phyloP scores from a whole-genome alignment of 2,329 filamentous ascomycete species.

The Botryotinia convoluta region DNA sequence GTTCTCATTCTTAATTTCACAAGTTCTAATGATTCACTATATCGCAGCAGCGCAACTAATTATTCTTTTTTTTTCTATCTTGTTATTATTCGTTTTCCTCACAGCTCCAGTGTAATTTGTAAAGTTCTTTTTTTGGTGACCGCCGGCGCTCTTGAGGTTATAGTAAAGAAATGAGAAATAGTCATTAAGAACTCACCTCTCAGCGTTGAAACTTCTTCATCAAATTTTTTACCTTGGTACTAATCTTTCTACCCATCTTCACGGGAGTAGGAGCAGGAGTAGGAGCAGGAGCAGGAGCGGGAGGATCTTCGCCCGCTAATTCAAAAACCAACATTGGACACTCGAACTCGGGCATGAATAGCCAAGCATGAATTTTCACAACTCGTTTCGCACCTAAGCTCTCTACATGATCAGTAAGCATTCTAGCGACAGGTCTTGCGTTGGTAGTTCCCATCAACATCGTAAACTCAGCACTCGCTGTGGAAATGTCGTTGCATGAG shows the following conservation, averaged over 20 bases:
- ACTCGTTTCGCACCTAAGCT: background rate
- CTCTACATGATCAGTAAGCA: background rate
- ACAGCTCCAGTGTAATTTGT: background rate
- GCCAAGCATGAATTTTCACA: background rate
- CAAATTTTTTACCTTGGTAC: background rate
- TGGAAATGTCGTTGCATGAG: background rate
- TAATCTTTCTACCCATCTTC: background rate
- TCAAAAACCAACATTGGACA: background rate
- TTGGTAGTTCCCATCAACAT: background rate
- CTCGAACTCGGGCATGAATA: background rate
- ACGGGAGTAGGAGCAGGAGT: background rate
- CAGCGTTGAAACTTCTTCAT: background rate
- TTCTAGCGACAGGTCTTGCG: background rate
- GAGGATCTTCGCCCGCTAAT: background rate
- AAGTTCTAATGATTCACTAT: background rate
- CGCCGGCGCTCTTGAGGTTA: too few relatives aligned
- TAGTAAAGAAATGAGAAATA: too few relatives aligned
- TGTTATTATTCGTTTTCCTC: background rate
- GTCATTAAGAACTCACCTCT: background rate
- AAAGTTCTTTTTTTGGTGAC: background rate
- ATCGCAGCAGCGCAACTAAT: background rate
- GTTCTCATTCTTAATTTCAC: background rate
- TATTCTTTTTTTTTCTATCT: background rate
- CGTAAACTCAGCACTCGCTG: background rate
- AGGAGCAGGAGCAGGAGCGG: background rate